phyloP scores from a whole-genome alignment of 805 yeast species.

The Hanseniaspora valbyensis region DNA sequence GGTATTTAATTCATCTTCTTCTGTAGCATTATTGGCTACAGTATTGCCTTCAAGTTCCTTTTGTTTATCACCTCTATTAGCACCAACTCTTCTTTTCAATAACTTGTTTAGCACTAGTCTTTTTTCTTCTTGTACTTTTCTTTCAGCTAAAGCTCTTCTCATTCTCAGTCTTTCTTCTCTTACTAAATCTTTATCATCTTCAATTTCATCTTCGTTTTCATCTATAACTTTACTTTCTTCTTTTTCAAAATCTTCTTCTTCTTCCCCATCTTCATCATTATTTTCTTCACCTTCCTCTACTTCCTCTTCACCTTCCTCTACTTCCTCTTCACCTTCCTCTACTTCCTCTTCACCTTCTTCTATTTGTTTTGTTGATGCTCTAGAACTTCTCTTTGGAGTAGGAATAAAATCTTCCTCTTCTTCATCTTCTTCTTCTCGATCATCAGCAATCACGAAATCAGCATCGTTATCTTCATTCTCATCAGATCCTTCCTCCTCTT shows the following conservation, averaged over 20 bases:
- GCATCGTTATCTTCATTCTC: background rate
- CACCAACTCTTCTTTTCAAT: conserved; percentile 71
- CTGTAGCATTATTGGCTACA: background rate
- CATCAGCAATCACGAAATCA: conserved; percentile 11
- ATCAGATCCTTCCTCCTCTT: conserved; percentile 2
- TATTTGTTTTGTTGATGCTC: background rate
- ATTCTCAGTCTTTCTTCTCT: conserved; percentile 83
- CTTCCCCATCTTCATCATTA: conserved; percentile 24
- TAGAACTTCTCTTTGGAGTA: conserved; percentile 5
- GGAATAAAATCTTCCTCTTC: conserved; percentile 6
- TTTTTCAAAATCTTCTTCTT: conserved; percentile 14
- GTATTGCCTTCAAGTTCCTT: background rate
- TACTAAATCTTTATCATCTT: conserved; percentile 15
- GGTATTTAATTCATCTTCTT: background rate
- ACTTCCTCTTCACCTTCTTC: conserved; percentile 12
- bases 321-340: conserved; percentile 13
- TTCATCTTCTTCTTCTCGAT: conserved; percentile 19
- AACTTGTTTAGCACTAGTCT: conserved; percentile 81
- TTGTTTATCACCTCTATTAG: conserved; percentile 34
- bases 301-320: conserved; percentile 17
- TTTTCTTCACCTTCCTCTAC: conserved; percentile 19
- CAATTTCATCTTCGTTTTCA: conserved; percentile 17
- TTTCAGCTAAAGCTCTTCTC: conserved; percentile 72
- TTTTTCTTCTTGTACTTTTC: conserved; percentile 82
- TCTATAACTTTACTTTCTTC: conserved; percentile 13